Conservation (phyloP, 2,329 filamentous ascomycete species). For the Dothiorella sarmentorum region DNA sequence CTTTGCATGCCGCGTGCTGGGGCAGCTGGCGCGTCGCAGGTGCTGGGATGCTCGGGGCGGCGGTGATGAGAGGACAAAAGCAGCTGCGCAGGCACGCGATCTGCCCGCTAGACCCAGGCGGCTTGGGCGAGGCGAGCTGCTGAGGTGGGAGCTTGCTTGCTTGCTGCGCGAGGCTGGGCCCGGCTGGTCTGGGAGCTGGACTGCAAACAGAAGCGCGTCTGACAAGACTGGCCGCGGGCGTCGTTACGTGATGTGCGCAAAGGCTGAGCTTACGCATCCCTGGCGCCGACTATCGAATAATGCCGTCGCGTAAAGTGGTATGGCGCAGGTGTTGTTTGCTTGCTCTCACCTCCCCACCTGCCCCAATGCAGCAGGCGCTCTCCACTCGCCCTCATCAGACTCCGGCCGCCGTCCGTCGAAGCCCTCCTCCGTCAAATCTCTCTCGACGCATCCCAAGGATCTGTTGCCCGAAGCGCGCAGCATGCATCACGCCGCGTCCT, state of each 20-base stretch:
- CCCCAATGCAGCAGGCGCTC: constrained; percentile 15
- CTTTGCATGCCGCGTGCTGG: constrained; percentile 8
- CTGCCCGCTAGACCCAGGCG: background rate
- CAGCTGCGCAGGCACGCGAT: constrained; percentile 9
- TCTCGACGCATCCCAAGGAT: constrained; percentile 15
- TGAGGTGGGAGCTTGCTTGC: no score
- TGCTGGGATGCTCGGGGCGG: background rate
- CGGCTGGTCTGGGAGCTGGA: background rate
- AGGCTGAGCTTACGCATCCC: constrained; percentile 16
- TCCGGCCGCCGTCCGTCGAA: constrained; percentile 2
- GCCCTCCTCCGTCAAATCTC: constrained; percentile 9
- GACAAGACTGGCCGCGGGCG: background rate
- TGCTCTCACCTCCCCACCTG: background rate
- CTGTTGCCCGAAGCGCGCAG: constrained; percentile 7
- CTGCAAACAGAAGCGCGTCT: constrained; percentile 15
- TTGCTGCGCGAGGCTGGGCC: background rate
- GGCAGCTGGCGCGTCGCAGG: constrained; percentile 11
- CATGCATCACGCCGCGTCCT: constrained; percentile 14
- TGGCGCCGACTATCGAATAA: constrained; percentile 16
- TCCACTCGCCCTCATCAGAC: constrained; percentile 13
- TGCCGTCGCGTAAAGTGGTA: constrained; percentile 9
- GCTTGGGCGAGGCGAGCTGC: constrained; percentile 9
- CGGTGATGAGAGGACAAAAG: background rate
- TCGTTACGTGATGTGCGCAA: constrained; percentile 8
- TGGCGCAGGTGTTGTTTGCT: constrained; percentile 13